Evolutionary conservation across 768 basidiomycete genomes (phyloP).

Genomic region (Pseudohyphozyma bogoriensis): DNA sequence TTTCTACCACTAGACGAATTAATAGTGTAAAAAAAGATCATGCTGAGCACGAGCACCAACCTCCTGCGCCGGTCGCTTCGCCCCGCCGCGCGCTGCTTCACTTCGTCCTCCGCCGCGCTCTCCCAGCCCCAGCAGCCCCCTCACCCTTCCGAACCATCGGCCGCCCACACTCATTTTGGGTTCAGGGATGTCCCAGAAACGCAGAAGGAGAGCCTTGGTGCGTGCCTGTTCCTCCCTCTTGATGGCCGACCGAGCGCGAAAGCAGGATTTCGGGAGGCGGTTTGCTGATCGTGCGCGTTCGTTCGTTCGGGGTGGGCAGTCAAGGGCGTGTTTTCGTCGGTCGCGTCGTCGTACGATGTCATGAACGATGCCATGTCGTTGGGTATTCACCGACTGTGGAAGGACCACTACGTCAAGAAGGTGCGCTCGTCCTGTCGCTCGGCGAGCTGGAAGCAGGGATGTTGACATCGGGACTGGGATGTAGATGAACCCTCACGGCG

Average conservation of each 20-base stretch:
- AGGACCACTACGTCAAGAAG: slow-evolving; percentile 56
- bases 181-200: slow-evolving; percentile 81
- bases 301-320: slow-evolving; percentile 43
- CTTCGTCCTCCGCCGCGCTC: neutral
- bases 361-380: slow-evolving; percentile 99
- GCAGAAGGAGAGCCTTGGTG: slow-evolving; percentile 65
- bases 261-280: too few relatives aligned
- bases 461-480: neutral
- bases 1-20: too few relatives aligned
- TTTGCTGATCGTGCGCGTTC: neutral
- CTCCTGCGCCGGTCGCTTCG: too few relatives aligned
- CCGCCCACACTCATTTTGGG: slow-evolving; percentile 64
- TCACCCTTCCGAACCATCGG: neutral
- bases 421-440: slow-evolving; percentile 4
- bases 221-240: slow-evolving; percentile 3
- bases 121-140: neutral
- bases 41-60: too few relatives aligned
- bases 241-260: neutral
- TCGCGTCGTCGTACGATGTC: slow-evolving; percentile 87
- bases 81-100: neutral
- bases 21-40: too few relatives aligned
- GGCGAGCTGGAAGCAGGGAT: neutral
- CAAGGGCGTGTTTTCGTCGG: slow-evolving; percentile 86
- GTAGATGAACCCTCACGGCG: slow-evolving; percentile 46
- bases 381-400: slow-evolving; percentile 94